Conservation (phyloP, 306 rosid genomes). For the Cicer chorassanicum region DNA sequence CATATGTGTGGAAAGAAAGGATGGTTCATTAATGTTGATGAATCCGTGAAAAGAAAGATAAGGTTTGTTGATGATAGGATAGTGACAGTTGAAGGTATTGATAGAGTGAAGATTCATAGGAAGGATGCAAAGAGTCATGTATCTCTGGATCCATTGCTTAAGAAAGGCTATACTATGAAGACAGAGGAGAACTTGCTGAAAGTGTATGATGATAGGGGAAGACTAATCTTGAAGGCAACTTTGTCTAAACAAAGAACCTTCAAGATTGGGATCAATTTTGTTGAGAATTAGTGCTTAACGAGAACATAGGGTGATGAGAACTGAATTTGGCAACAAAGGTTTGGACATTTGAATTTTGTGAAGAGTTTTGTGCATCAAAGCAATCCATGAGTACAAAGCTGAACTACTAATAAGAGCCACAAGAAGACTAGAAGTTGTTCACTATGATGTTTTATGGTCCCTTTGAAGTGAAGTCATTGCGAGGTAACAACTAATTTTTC, state of each 20-base stretch:
- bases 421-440: too few relatives aligned
- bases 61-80: background rate
- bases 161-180: too few relatives aligned
- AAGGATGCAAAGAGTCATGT: background rate
- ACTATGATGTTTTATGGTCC: too few relatives aligned
- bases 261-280: background rate
- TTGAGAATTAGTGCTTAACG: background rate
- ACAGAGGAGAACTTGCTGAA: background rate
- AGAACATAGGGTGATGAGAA: background rate
- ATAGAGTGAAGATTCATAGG: background rate
- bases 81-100: background rate
- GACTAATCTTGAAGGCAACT: background rate
- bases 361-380: too few relatives aligned
- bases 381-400: too few relatives aligned
- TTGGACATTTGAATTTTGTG: background rate
- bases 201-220: background rate
- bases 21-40: background rate
- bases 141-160: too few relatives aligned
- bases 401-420: too few relatives aligned
- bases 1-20: background rate
- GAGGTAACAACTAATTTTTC: too few relatives aligned
- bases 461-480: too few relatives aligned
- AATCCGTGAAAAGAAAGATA: background rate
- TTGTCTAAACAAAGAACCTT: background rate
- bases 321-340: background rate